These are phyloP conservation scores for Blastobotrys arbuscula DNA, from an alignment of 1,139 yeast species.

Conservation along the genomic window DNA sequence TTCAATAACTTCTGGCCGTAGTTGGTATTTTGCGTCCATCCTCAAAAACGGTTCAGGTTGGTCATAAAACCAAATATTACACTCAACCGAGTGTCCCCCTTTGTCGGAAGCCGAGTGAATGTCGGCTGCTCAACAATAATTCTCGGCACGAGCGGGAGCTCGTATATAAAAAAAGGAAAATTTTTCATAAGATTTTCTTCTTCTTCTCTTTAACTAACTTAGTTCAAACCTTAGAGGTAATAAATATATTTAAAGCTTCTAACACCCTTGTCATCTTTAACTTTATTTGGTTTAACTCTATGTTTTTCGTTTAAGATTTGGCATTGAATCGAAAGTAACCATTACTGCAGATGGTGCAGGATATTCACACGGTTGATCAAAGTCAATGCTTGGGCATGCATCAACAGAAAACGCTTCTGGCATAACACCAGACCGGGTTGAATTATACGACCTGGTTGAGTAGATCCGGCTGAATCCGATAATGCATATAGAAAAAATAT, in stretches of 20 bases:
- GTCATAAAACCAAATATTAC: slow-evolving; percentile 29
- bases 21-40: slow-evolving; percentile 48
- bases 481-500: neutral
- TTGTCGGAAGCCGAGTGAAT: too few species aligned
- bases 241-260: too few species aligned
- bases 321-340: neutral
- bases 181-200: too few species aligned
- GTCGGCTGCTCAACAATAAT: too few species aligned
- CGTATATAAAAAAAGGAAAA: too few species aligned
- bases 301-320: slow-evolving; percentile 28
- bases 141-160: too few species aligned
- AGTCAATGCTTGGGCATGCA: slow-evolving; percentile 30
- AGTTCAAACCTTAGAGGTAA: too few species aligned
- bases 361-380: slow-evolving; percentile 1
- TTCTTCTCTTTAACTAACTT: too few species aligned
- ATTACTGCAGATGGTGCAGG: neutral
- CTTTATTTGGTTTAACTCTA: slow-evolving; percentile 25
- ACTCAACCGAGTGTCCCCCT: too few species aligned
- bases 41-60: slow-evolving; percentile 34
- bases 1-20: slow-evolving; percentile 75
- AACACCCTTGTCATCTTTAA: slow-evolving; percentile 22
- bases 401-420: slow-evolving; percentile 41
- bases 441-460: slow-evolving; percentile 53
- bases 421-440: slow-evolving; percentile 40
- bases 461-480: neutral